A percentile compares a stretch with the other conserved stretches of the same genome.
phyloP scores from a whole-genome alignment of 139 green algal species.

The Coelastrella sp. region DNA sequence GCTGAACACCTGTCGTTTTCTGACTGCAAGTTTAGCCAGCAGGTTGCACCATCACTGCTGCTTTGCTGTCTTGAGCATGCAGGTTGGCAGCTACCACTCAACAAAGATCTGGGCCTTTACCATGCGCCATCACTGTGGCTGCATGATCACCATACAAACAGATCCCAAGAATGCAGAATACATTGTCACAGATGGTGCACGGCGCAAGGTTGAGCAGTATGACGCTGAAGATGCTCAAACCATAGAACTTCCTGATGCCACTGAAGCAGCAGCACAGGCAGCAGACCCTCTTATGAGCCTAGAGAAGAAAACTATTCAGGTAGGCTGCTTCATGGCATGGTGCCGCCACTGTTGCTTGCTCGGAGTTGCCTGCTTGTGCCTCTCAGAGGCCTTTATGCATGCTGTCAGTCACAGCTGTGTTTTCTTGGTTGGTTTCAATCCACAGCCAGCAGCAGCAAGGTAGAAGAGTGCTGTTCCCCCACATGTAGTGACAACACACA shows the following conservation, averaged over 20 bases:
- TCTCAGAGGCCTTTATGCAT: background rate
- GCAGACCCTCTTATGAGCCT: conserved; percentile 39
- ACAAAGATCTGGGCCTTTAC: conserved; percentile 94
- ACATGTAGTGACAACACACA: background rate
- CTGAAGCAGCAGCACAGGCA: background rate
- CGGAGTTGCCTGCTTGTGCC: no score
- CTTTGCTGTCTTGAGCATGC: background rate
- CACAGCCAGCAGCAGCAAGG: no score
- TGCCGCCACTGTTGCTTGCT: no score
- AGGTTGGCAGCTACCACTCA: conserved; percentile 88
- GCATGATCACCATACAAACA: conserved; percentile 92
- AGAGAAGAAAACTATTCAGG: conserved; percentile 25
- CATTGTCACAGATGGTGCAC: conserved; percentile 55
- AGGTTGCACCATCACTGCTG: background rate
- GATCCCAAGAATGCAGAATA: conserved; percentile 95
- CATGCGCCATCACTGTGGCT: conserved; percentile 93
- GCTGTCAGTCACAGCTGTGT: no score
- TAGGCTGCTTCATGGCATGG: background rate
- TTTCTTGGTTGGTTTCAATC: no score
- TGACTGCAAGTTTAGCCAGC: background rate
- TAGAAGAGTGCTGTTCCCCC: background rate
- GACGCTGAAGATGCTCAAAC: conserved; percentile 41
- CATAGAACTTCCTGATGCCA: conserved; percentile 35
- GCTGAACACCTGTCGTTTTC: no score
- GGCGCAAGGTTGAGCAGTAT: conserved; percentile 36